Evolutionary conservation across 176 grass and related monocot species (phyloP).

Genomic region (Urochloa ruziziensis): DNA sequence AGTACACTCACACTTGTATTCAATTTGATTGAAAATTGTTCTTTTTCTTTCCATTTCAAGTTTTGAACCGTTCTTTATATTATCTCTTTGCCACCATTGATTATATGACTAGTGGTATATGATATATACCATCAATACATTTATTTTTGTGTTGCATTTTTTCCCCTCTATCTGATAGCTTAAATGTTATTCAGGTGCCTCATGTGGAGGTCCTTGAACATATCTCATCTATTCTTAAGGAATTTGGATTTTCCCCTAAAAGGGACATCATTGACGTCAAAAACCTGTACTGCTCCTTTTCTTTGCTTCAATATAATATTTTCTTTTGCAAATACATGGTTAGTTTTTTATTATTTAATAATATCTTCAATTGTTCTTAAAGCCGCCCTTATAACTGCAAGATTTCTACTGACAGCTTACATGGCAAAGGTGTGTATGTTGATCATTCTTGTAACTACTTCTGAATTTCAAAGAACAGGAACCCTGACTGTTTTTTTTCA

Average conservation of each 20-base stretch:
- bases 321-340: background rate
- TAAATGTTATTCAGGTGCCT: background rate
- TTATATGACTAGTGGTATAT: background rate
- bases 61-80: background rate
- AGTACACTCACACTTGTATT: background rate
- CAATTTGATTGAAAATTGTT: background rate
- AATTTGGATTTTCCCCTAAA: constrained; percentile 7
- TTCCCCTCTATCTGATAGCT: background rate
- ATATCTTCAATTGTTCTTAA: background rate
- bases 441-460: background rate
- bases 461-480: background rate
- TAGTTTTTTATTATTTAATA: constrained; percentile 10
- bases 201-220: background rate
- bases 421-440: background rate
- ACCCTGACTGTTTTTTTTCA: background rate
- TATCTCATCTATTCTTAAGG: background rate
- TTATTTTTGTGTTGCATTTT: background rate
- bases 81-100: background rate
- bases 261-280: background rate
- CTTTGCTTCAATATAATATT: background rate
- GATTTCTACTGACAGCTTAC: background rate
- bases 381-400: constrained; percentile 1
- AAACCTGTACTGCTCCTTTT: constrained; percentile 8
- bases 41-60: background rate
- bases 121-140: background rate